A percentile compares a stretch with the other conserved stretches of the same genome.
Conservation (phyloP, 2,329 filamentous ascomycete genomes). For the Aspergillus phoenicis region DNA sequence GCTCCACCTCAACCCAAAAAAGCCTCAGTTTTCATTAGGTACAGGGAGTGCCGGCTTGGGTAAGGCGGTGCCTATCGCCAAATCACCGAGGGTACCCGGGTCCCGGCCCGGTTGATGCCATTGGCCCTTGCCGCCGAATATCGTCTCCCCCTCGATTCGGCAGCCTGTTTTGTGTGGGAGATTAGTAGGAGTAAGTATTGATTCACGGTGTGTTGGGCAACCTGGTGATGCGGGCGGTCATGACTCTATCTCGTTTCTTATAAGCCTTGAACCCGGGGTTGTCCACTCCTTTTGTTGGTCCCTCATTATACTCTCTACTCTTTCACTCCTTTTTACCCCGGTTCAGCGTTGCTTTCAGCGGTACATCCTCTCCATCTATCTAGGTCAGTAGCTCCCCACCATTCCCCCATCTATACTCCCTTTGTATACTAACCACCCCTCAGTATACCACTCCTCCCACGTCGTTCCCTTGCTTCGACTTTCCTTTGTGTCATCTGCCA, state of each 20-base stretch:
- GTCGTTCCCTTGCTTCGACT: slow-evolving; percentile 8
- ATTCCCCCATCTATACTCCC: background rate
- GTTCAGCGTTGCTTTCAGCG: slow-evolving; percentile 9
- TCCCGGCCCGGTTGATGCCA: slow-evolving; percentile 20
- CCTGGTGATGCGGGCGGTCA: slow-evolving; percentile 4
- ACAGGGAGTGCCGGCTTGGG: slow-evolving; percentile 13
- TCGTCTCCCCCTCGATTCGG: background rate
- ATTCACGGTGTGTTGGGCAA: slow-evolving; percentile 3
- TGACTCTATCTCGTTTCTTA: slow-evolving; percentile 4
- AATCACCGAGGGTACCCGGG: slow-evolving; percentile 21
- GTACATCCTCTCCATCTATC: background rate
- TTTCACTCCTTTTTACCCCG: slow-evolving; percentile 11
- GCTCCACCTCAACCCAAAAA: slow-evolving; percentile 10
- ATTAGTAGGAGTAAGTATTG: too few relatives aligned
- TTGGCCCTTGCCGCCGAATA: slow-evolving; percentile 20
- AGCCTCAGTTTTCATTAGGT: slow-evolving; percentile 19
- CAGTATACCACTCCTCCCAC: background rate
- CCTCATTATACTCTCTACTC: background rate
- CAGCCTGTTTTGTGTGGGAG: background rate
- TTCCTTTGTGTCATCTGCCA: slow-evolving; percentile 9
- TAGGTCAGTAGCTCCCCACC: background rate
- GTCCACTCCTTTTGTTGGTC: background rate
- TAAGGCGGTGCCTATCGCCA: slow-evolving; percentile 11
- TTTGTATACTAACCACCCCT: background rate
- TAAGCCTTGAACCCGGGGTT: background rate